phyloP scores from a whole-genome alignment of 1,284 basidiomycete genomes.

The Ceratobasidium sp. region DNA sequence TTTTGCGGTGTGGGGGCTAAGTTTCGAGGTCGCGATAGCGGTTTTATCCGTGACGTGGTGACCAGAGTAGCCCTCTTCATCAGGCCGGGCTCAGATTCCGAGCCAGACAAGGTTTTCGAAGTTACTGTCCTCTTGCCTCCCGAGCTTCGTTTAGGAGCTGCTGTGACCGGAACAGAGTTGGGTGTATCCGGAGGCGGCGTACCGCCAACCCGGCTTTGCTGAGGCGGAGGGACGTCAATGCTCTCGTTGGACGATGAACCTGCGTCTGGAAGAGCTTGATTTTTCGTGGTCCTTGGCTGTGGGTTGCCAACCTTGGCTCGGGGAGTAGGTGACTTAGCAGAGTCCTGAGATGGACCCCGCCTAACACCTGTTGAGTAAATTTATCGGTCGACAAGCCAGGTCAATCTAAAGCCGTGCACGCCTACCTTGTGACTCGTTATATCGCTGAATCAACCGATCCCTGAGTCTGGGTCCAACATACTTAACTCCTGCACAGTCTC shows the following conservation, averaged over 20 bases:
- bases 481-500: slow-evolving; percentile 34
- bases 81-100: background rate
- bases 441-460: slow-evolving; percentile 14
- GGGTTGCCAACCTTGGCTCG: background rate
- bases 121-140: background rate
- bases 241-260: background rate
- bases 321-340: background rate
- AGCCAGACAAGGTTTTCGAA: background rate
- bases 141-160: background rate
- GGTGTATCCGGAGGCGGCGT: background rate
- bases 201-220: background rate
- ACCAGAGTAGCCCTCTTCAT: background rate
- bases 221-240: background rate
- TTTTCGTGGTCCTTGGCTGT: background rate
- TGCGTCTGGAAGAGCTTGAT: background rate
- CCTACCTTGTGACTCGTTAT: slow-evolving; percentile 23
- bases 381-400: background rate
- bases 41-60: background rate
- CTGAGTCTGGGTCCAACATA: slow-evolving; percentile 31
- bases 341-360: background rate
- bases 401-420: background rate
- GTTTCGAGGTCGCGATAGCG: background rate
- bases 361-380: background rate
- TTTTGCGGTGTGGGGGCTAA: slow-evolving; percentile 3
- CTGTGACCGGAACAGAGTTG: too few relatives aligned